Conservation (phyloP, 2,329 filamentous ascomycete genomes). For the Plenodomus lindquistii region DNA sequence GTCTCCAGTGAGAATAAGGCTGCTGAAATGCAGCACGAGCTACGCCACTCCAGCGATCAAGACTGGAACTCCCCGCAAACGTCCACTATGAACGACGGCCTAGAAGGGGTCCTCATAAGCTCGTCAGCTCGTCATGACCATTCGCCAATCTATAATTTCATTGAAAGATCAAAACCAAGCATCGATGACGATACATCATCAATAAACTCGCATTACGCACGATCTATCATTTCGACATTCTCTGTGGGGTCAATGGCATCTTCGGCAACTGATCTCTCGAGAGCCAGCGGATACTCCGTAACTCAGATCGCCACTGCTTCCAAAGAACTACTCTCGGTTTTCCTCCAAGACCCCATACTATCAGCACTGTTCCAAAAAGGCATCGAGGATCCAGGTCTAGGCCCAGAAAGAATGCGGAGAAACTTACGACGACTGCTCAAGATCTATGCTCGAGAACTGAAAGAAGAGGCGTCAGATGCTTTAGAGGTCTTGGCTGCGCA, state of each 20-base stretch:
- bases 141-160: too few species aligned
- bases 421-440: slow-evolving; percentile 9
- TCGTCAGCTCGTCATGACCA: too few species aligned
- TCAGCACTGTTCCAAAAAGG: slow-evolving; percentile 4
- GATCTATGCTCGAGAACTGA: slow-evolving; percentile 2
- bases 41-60: too few species aligned
- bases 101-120: too few species aligned
- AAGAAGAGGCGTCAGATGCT: slow-evolving; percentile 1
- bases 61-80: too few species aligned
- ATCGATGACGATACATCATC: background rate
- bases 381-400: slow-evolving; percentile 3
- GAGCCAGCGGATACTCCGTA: slow-evolving; percentile 8
- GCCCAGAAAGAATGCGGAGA: slow-evolving; percentile 2
- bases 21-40: too few species aligned
- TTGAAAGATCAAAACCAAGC: too few species aligned
- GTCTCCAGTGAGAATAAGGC: too few species aligned
- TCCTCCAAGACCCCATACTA: slow-evolving; percentile 5
- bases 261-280: slow-evolving; percentile 4
- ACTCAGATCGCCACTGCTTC: slow-evolving; percentile 10
- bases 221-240: background rate
- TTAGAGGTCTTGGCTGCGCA: slow-evolving; percentile 7
- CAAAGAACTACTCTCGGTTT: slow-evolving; percentile 3
- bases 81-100: too few species aligned
- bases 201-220: background rate
- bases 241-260: slow-evolving; percentile 2